Evolutionary conservation across 306 rosid species (phyloP).

Genomic region (Elaeagnus macrophylla): DNA sequence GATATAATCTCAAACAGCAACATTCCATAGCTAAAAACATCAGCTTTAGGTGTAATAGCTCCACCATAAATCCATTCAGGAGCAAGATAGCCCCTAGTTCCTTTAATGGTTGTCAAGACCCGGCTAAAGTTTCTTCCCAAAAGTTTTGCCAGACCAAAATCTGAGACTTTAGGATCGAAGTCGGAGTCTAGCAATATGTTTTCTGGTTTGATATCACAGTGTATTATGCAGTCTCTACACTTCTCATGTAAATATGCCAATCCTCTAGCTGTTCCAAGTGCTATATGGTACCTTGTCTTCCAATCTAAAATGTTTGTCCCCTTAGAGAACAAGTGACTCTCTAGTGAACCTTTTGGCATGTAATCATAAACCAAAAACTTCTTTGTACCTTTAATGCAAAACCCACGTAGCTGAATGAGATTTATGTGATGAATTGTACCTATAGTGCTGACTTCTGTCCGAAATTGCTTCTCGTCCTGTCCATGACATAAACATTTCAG

Average conservation of each 20-base stretch:
- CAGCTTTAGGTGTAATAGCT: background rate
- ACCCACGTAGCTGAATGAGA: slow-evolving; percentile 1
- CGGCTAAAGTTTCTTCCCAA: slow-evolving; percentile 2
- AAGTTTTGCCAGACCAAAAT: slow-evolving; percentile 8
- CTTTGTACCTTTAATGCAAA: background rate
- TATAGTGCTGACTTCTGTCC: slow-evolving; percentile 2
- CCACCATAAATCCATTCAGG: slow-evolving; percentile 5
- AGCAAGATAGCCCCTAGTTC: slow-evolving; percentile 2
- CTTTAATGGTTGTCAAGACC: background rate
- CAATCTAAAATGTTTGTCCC: background rate
- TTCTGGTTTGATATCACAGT: slow-evolving; percentile 7
- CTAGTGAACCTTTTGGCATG: slow-evolving; percentile 3
- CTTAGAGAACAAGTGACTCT: background rate
- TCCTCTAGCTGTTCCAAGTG: slow-evolving; percentile 2
- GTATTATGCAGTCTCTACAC: slow-evolving; percentile 8
- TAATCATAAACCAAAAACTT: slow-evolving; percentile 5
- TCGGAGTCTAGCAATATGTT: slow-evolving; percentile 3
- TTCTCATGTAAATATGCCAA: slow-evolving; percentile 2
- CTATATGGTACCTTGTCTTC: slow-evolving; percentile 1
- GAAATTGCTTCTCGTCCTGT: slow-evolving; percentile 6
- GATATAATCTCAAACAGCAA: slow-evolving; percentile 5
- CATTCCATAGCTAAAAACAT: slow-evolving; percentile 4
- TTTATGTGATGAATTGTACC: slow-evolving; percentile 1
- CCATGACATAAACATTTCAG: background rate
- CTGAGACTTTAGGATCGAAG: slow-evolving; percentile 1